These are phyloP conservation scores for Claviceps sp. DNA, from an alignment of 2,329 filamentous ascomycete species.

Conservation along the genomic window DNA sequence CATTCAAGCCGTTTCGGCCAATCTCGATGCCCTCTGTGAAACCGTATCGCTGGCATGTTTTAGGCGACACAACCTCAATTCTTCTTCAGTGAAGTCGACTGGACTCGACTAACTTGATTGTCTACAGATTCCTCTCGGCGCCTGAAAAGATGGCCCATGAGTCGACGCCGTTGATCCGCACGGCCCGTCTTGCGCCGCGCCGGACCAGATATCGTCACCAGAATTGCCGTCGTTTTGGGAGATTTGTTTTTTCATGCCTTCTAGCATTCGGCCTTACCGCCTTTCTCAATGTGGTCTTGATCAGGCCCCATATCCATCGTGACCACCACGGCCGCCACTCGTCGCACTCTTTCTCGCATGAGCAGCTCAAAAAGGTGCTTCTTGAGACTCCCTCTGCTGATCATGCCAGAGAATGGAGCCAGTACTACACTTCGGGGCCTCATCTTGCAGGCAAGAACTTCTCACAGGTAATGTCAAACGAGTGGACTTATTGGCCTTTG, in stretches of 20 bases:
- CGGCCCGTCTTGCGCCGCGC: conserved; percentile 40
- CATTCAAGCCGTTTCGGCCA: neutral
- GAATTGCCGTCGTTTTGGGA: conserved; percentile 52
- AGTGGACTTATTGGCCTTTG: neutral
- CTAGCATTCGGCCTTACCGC: conserved; percentile 36
- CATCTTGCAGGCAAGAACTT: conserved; percentile 69
- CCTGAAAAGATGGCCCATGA: conserved; percentile 32
- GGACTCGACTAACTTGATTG: neutral
- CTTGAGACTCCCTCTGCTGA: conserved; percentile 44
- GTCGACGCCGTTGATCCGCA: conserved; percentile 53
- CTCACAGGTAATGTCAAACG: conserved; percentile 39
- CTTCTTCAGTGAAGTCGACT: neutral
- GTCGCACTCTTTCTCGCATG: conserved; percentile 21
- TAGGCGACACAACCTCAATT: neutral
- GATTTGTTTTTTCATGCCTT: conserved; percentile 43
- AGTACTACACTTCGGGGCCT: conserved; percentile 63
- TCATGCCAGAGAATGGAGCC: conserved; percentile 56
- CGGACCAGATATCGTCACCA: conserved; percentile 45
- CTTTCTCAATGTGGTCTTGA: conserved; percentile 32
- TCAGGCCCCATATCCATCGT: conserved; percentile 22
- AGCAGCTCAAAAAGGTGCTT: conserved; percentile 42
- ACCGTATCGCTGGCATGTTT: neutral
- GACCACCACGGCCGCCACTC: conserved; percentile 17
- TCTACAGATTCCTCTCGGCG: conserved; percentile 6
- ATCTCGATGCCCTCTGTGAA: neutral